Evolutionary conservation across 78 protist genomes (phyloP), one percentile per base, ranked within the genome.

Genomic region (Corallochytrium limacisporum): DNA sequence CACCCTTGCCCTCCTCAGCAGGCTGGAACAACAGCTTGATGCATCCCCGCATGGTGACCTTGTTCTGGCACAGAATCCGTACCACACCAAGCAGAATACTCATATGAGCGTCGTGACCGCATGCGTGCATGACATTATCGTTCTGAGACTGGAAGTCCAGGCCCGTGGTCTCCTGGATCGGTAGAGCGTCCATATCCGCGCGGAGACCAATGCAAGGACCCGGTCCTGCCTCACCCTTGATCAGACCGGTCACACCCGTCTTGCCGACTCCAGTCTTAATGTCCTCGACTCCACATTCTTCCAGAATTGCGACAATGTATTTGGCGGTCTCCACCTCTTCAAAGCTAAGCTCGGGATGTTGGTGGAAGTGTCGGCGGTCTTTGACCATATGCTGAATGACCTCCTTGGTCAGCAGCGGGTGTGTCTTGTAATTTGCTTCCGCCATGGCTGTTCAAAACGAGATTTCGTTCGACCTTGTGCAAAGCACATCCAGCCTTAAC

Each of bases 51-150:
- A 63, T 9, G 22, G 26, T 13, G 53, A 20, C 24, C 36, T 26
- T 53, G 37, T 24, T 53, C 15, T 53, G 18, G 28, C 59, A 24
- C 0, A 53, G 15, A 20, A 53, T 24, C 59, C 22, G 18, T 20
- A 24, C 59, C 18, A 24, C 59, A 18, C 18, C 15, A 12, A 53
- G 59, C 39, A 53, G 59, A n/a, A 55, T 69, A 20, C 67, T 48
- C 39, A 40, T 62, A 48, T 69, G 75, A 1, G 57, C 65, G 39
- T 70, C 75, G 63, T 70, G 75, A 5, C 75, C 75, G 39, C 75
- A 70, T 5, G 63, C 65, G 50, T 70, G 75, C 75, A 42, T 42
- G 42, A 39, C 33, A 7, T 68, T 68, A 4, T 10, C 69, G 6
- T 16, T 57, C 15, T 40, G 35, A 8, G 69, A 57, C 37, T 31